Evolutionary conservation across 495 filamentous ascomycete genomes (phyloP).

Genomic region (Achaetomiella virescens): DNA sequence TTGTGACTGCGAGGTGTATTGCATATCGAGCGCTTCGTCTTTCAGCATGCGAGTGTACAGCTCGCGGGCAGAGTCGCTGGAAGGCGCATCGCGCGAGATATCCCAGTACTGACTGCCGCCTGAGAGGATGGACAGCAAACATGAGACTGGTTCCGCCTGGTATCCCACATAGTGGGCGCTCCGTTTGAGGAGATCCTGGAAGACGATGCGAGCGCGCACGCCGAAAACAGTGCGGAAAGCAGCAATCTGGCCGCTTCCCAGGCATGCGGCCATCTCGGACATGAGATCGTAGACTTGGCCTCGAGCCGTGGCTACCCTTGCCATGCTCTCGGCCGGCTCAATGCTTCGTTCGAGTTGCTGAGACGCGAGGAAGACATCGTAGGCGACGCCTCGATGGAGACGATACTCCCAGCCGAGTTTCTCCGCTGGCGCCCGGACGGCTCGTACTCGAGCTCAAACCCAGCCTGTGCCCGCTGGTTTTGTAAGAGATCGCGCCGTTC

Average conservation of each 20-base stretch:
- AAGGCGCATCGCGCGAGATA: slow-evolving; percentile 25
- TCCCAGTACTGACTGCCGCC: slow-evolving; percentile 53
- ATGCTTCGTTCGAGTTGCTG: slow-evolving; percentile 37
- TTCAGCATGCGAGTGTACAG: slow-evolving; percentile 45
- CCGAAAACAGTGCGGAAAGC: slow-evolving; percentile 43
- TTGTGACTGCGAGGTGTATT: slow-evolving; percentile 55
- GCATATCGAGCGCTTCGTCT: slow-evolving; percentile 49
- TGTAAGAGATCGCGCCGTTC: slow-evolving; percentile 57
- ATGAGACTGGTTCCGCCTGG: slow-evolving; percentile 55
- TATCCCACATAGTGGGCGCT: slow-evolving; percentile 57
- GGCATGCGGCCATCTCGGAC: slow-evolving; percentile 45
- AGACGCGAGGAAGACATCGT: slow-evolving; percentile 42
- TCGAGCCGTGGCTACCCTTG: slow-evolving; percentile 47
- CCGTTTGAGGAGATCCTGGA: slow-evolving; percentile 60
- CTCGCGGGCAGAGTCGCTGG: slow-evolving; percentile 41
- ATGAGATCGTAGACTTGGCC: slow-evolving; percentile 59
- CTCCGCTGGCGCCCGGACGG: slow-evolving; percentile 33
- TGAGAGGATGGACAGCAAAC: slow-evolving; percentile 55
- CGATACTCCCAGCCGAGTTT: slow-evolving; percentile 46
- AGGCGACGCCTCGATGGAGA: slow-evolving; percentile 43
- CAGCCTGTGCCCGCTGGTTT: slow-evolving; percentile 54
- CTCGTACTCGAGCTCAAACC: slow-evolving; percentile 40
- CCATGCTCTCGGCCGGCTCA: slow-evolving; percentile 31
- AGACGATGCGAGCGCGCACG: slow-evolving; percentile 48
- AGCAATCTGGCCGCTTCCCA: slow-evolving; percentile 40